Conservation (phyloP, 139 green algal genomes). For the Zygnema cylindricum region DNA sequence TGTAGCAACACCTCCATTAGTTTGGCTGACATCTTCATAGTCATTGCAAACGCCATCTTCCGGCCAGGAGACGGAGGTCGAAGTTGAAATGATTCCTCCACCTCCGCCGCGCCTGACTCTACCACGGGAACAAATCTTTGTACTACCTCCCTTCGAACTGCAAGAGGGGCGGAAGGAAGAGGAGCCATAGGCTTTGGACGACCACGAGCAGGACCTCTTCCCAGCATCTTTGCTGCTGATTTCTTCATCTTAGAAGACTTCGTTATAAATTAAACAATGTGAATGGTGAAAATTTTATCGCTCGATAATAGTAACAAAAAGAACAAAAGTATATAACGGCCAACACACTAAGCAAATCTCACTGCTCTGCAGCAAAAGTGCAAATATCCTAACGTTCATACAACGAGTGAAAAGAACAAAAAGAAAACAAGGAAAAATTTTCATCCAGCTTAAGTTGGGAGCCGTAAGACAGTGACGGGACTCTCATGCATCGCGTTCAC, state of each 20-base stretch:
- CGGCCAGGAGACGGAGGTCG: background rate
- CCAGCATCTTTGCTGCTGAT: background rate
- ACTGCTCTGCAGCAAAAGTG: no score
- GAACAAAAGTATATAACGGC: no score
- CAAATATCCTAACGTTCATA: no score
- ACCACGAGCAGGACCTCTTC: background rate
- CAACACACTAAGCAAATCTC: no score
- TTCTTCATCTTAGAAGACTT: background rate
- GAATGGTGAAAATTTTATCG: no score
- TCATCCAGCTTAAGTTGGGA: no score
- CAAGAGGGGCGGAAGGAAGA: background rate
- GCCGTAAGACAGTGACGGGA: no score
- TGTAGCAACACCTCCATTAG: conserved; percentile 4
- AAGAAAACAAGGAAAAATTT: no score
- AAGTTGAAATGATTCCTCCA: conserved; percentile 7
- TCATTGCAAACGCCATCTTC: conserved; percentile 4
- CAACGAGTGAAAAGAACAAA: no score
- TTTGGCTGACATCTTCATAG: background rate
- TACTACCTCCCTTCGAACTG: background rate
- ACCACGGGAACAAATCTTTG: background rate
- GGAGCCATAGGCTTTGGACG: background rate
- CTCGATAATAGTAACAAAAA: no score
- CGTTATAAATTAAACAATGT: no score
- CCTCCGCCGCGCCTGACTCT: background rate
- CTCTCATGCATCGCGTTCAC: no score